phyloP scores from a whole-genome alignment of 306 rosid genomes.

The Ziziphus jujuba region DNA sequence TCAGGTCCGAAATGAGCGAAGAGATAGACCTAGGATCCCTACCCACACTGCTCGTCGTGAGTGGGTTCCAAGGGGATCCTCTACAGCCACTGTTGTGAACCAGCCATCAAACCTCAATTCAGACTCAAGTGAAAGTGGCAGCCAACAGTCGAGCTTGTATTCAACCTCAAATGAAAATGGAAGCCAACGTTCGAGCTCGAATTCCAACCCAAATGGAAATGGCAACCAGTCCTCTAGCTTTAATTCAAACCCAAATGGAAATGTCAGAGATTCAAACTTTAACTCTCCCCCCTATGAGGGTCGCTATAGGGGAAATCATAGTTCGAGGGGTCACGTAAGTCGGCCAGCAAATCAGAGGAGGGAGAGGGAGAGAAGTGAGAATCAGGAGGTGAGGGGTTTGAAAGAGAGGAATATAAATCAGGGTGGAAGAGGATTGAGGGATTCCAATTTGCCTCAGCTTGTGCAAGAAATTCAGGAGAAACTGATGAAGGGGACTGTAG shows the following conservation, averaged over 20 bases:
- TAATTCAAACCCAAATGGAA: conserved; percentile 1
- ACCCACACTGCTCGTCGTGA: conserved; percentile 48
- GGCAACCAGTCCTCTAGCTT: neutral
- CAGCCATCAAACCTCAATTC: conserved; percentile 1
- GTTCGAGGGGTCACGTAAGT: conserved; percentile 27
- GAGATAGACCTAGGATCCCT: conserved; percentile 54
- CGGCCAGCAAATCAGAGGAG: conserved; percentile 36
- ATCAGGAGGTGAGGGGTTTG: conserved; percentile 17
- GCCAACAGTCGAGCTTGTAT: neutral
- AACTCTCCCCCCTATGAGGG: conserved; percentile 16
- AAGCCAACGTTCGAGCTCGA: neutral
- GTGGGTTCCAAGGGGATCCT: conserved; percentile 60
- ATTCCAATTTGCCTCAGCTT: conserved; percentile 71
- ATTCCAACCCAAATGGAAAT: neutral
- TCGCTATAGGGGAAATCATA: conserved; percentile 32
- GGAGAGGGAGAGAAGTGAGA: conserved; percentile 28
- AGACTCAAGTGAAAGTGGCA: neutral
- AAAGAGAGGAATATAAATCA: conserved; percentile 39
- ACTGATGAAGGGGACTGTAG: conserved; percentile 64
- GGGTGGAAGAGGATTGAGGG: conserved; percentile 33
- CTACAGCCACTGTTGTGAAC: conserved; percentile 9
- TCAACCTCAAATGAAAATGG: neutral
- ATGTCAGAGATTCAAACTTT: conserved; percentile 18
- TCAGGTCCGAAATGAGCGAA: conserved; percentile 44
- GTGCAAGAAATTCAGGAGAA: conserved; percentile 92